Percentiles rank a stretch among this genome's conserved stretches.
Conservation (phyloP, 495 filamentous ascomycete species). For the Staphylotrichum longicolle region DNA sequence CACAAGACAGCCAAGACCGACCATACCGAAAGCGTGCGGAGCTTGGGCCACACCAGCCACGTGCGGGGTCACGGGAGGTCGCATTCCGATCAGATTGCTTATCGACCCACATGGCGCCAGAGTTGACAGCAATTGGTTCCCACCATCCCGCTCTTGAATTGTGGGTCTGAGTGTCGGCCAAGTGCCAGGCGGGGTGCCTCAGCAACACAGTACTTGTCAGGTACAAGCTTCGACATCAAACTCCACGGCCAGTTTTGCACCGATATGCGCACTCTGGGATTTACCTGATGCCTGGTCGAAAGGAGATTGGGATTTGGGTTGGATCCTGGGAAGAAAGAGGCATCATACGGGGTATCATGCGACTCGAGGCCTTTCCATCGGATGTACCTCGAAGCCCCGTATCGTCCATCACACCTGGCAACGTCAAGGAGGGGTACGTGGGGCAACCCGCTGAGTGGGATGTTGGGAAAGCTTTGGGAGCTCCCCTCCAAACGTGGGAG, state of each 20-base stretch:
- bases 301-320: neutral
- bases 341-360: neutral
- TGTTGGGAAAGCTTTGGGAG: conserved; percentile 25
- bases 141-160: neutral
- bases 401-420: neutral
- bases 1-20: conserved; percentile 2
- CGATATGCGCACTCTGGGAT: neutral
- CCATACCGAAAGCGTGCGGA: neutral
- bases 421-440: conserved; percentile 13
- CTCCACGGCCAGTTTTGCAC: neutral
- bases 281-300: neutral
- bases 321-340: neutral
- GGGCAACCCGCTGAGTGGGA: conserved; percentile 22
- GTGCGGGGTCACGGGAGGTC: conserved; percentile 12
- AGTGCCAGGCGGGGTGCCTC: conserved; percentile 3
- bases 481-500: conserved; percentile 15
- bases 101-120: conserved; percentile 16
- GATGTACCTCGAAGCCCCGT: conserved; percentile 6
- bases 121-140: conserved; percentile 3
- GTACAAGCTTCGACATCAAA: neutral
- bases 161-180: neutral
- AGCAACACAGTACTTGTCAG: neutral
- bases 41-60: conserved; percentile 15
- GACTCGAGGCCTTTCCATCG: neutral
- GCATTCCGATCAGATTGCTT: no score